phyloP scores from a whole-genome alignment of 139 green algal genomes.

The Limnomonas spitsbergensis region DNA sequence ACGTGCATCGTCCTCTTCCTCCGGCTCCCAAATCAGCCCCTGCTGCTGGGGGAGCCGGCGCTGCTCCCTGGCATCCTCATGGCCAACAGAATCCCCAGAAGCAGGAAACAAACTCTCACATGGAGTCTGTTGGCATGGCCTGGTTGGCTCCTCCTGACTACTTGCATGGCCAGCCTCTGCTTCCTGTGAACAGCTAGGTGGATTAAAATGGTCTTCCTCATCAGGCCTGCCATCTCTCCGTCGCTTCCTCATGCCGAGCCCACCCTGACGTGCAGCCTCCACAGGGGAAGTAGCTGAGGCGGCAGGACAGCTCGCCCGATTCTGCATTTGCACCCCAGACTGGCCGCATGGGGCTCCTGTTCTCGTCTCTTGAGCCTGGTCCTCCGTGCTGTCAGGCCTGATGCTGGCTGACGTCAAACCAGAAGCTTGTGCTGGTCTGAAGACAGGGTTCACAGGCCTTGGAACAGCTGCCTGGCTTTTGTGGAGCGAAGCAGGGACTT shows the following conservation, averaged over 20 bases:
- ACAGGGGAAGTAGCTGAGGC: not conserved
- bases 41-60: not conserved
- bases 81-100: too few relatives aligned
- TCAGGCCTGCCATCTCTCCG: not conserved
- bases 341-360: too few relatives aligned
- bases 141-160: not conserved
- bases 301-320: not conserved
- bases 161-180: not conserved
- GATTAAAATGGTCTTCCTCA: not conserved
- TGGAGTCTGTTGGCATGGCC: too few relatives aligned
- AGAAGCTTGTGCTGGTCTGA: too few relatives aligned
- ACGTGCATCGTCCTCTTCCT: slow-evolving; percentile 8
- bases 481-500: not conserved
- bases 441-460: not conserved
- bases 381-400: not conserved
- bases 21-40: not conserved
- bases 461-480: not conserved
- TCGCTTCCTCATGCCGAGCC: not conserved
- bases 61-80: not conserved
- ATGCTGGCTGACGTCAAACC: not conserved
- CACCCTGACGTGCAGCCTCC: not conserved
- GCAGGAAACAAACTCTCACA: too few relatives aligned
- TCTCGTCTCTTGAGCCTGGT: too few relatives aligned
- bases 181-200: not conserved
- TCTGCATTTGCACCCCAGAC: too few relatives aligned